Evolutionary conservation across 805 yeast species (phyloP).

Genomic region (Gaillardinia entomophila): DNA sequence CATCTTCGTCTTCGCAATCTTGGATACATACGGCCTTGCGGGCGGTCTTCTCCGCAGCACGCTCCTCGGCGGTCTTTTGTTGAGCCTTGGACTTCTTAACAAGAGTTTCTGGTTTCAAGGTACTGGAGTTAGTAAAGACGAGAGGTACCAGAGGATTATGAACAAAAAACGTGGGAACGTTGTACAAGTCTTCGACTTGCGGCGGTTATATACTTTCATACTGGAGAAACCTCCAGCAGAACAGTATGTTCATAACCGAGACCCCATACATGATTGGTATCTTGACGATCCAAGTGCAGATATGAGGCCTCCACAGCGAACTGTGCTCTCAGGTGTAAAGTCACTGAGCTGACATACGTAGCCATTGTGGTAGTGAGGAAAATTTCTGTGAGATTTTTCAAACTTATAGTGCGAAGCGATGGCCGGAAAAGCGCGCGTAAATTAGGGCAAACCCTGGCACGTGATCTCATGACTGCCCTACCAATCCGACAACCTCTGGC

Average conservation of each 20-base stretch:
- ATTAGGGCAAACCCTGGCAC: no score
- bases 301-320: conserved; percentile 19
- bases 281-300: conserved; percentile 1
- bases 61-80: conserved; percentile 70
- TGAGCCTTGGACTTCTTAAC: conserved; percentile 76
- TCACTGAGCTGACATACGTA: conserved; percentile 31
- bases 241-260: conserved; percentile 2
- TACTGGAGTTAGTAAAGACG: conserved; percentile 14
- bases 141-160: background rate
- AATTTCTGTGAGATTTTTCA: background rate
- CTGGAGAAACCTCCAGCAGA: background rate
- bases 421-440: no score
- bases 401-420: no score
- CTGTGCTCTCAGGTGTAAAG: conserved; percentile 20
- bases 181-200: conserved; percentile 15
- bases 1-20: conserved; percentile 42
- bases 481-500: no score
- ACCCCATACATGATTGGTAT: conserved; percentile 2
- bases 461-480: no score
- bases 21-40: conserved; percentile 71
- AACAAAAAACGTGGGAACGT: background rate
- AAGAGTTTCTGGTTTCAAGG: conserved; percentile 78
- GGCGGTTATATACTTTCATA: background rate
- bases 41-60: conserved; percentile 74
- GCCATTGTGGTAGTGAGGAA: conserved; percentile 19